These are phyloP conservation scores for Phytophthora ohioensis DNA, from an alignment of 352 stramenopile species.

Conservation along the genomic window DNA sequence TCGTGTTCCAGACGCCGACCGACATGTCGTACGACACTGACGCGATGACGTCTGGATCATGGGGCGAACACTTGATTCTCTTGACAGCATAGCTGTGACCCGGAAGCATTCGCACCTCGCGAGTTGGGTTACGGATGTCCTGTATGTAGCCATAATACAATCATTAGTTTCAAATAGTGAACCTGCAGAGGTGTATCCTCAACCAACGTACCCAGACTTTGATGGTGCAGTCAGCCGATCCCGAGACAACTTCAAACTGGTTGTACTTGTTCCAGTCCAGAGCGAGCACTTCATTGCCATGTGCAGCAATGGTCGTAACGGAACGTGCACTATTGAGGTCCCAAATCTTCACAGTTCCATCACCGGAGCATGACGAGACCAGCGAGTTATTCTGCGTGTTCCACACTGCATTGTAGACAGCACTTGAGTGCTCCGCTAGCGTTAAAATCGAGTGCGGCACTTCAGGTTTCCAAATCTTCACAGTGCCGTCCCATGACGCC, in stretches of 20 bases:
- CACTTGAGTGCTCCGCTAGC: slow-evolving; percentile 77
- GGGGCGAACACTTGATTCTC: slow-evolving; percentile 87
- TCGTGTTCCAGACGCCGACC: slow-evolving; percentile 89
- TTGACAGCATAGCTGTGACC: slow-evolving; percentile 89
- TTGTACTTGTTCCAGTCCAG: slow-evolving; percentile 96
- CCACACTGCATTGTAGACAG: slow-evolving; percentile 89
- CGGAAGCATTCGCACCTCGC: slow-evolving; percentile 71
- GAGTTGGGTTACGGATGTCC: slow-evolving; percentile 81
- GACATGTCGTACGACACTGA: slow-evolving; percentile 93
- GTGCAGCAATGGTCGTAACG: slow-evolving; percentile 69
- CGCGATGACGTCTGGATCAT: slow-evolving; percentile 82
- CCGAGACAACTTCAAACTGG: slow-evolving; percentile 86
- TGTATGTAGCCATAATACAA: slow-evolving; percentile 39
- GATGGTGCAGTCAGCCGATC: slow-evolving; percentile 84
- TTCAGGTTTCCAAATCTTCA: slow-evolving; percentile 90
- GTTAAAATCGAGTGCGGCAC: slow-evolving; percentile 76
- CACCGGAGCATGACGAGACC: slow-evolving; percentile 82
- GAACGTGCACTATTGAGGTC: slow-evolving; percentile 69
- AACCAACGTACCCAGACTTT: slow-evolving; percentile 79
- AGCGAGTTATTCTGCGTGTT: slow-evolving; percentile 78
- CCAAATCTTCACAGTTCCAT: slow-evolving; percentile 84
- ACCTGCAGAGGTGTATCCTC: neutral
- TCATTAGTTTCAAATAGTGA: neutral
- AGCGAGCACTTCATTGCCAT: slow-evolving; percentile 85
- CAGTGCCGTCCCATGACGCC: slow-evolving; percentile 85